Evolutionary conservation across 305 asterid genomes (phyloP), one percentile per base, ranked within the genome.

Genomic region (Fraxinus nigra): DNA sequence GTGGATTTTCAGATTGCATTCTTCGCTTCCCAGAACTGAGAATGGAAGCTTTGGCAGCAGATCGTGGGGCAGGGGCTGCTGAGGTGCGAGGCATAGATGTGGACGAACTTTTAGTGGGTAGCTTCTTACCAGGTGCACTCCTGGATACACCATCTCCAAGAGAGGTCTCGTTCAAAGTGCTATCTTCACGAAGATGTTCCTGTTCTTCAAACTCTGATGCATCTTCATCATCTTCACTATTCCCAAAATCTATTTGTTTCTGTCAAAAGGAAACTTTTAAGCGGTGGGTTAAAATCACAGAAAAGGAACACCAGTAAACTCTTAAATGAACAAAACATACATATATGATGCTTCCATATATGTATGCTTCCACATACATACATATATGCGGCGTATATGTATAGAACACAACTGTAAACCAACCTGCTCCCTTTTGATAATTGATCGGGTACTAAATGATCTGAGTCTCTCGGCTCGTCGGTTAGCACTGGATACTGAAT

Each of bases 391-490:
- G 63, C 78, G 81, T 81, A 61, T 63, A 87, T 83, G 76, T 79
- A 85, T 26, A 73, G 84, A 91, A 78, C 84, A 85, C 26, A 83
- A 86, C 81, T 85, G 86, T 61, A 82, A 46, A 82, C 78, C 86
- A 92, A 95, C 99, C 99, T 95, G 96, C 84, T 90, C 90, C 79
- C 82, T 92, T 85, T 88, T 90, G 84, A 85, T 76, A 82, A 85
- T 84, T 72, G 97, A 88, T 88, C 88, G 84, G 84, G 87, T 84
- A 87, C 89, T 92, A 84, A 86, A 94, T 22, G 97, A 93, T 85
- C 92, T 88, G 75, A 93, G 94, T 82, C 97, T 90, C 89, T 94
- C 98, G 33, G 98, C 94, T 81, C 95, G 95, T 8, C 81, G 85
- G 20, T 84, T 87, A 80, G 92, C 86, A 87, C 86, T 87, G 81